A percentile compares a stretch with the other conserved stretches of the same genome.
Conservation (phyloP, 257 asterid species). For the Avicennia marina region DNA sequence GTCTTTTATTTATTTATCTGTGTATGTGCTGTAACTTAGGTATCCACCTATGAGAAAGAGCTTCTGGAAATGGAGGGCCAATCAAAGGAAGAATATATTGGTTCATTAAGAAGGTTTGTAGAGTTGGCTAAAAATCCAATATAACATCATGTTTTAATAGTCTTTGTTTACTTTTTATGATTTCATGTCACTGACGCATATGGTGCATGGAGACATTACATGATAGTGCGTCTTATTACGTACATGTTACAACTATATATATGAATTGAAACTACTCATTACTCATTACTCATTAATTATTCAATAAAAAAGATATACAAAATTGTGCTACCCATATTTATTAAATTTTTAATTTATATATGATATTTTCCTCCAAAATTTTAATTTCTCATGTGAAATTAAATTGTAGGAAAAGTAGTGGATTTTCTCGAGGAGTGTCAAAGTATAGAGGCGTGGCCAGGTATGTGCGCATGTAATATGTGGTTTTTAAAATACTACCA, state of each 20-base stretch:
- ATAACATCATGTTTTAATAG: too few species aligned
- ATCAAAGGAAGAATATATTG: constrained; percentile 67
- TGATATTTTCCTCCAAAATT: not conserved
- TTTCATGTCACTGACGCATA: too few species aligned
- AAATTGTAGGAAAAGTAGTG: constrained; percentile 83
- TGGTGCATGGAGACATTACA: too few species aligned
- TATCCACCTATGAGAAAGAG: constrained; percentile 43
- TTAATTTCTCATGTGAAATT: too few species aligned
- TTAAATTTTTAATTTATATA: not conserved
- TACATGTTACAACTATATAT: too few species aligned
- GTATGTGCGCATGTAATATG: constrained; percentile 18
- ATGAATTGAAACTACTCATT: too few species aligned
- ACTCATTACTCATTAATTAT: too few species aligned
- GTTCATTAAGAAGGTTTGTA: constrained; percentile 63
- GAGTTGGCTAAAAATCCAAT: too few species aligned
- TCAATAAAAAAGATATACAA: not conserved
- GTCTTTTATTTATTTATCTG: not conserved
- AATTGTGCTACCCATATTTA: not conserved
- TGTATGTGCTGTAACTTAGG: constrained; percentile 15
- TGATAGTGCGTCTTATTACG: too few species aligned
- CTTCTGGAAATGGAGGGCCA: constrained; percentile 61
- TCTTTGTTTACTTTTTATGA: too few species aligned
- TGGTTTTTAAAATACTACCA: not conserved
- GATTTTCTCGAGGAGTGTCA: constrained; percentile 75
- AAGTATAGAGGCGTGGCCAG: constrained; percentile 83